phyloP scores from a whole-genome alignment of 495 filamentous ascomycete species.

The Tuber calosporum region DNA sequence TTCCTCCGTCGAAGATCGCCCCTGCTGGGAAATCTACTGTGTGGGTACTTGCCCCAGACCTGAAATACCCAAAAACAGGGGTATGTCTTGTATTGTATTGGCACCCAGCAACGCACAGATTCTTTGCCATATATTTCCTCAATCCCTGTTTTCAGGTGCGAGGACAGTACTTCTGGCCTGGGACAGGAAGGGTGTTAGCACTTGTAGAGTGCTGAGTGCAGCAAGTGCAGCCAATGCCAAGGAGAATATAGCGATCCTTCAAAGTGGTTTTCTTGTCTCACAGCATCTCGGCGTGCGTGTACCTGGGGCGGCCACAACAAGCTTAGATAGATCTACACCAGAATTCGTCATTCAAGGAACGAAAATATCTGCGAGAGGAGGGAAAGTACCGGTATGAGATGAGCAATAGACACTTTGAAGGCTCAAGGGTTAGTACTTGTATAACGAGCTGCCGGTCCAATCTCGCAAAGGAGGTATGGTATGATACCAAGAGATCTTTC shows the following conservation, averaged over 20 bases:
- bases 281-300: not conserved
- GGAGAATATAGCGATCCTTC: not conserved
- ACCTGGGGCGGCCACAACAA: too few relatives aligned
- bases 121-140: not conserved
- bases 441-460: not conserved
- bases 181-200: not conserved
- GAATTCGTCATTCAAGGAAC: not conserved
- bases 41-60: not conserved
- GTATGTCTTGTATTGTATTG: not conserved
- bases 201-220: not conserved
- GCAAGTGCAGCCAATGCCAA: not conserved
- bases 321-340: not conserved
- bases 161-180: too few relatives aligned
- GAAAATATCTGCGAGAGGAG: not conserved
- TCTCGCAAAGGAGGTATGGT: not conserved
- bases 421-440: not conserved
- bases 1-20: not conserved
- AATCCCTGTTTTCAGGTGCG: not conserved
- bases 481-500: not conserved
- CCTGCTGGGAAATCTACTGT: not conserved
- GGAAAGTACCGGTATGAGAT: not conserved
- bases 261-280: not conserved
- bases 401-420: not conserved
- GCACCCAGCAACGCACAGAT: not conserved
- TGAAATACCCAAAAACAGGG: not conserved